Evolutionary conservation across 2,329 filamentous ascomycete species (phyloP), one percentile per base, ranked within the genome.

Genomic region (Hypoxylon sp.): DNA sequence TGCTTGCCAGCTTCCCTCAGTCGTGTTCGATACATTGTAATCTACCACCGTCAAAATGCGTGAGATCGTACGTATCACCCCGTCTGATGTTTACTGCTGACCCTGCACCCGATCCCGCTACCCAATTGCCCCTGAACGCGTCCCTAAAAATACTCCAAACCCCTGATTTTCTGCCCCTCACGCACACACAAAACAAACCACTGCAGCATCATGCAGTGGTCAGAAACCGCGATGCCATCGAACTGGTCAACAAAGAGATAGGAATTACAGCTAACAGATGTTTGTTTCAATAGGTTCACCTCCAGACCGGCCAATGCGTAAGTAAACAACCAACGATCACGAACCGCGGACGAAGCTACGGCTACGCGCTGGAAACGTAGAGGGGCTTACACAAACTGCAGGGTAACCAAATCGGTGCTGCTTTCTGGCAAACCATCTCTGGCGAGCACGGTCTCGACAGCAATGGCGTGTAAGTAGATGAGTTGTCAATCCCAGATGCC

Each of bases 381-480:
- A 63, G 60, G 68, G 60, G 65, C 72, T 72, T 66, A 75, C 70
- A 86, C 79, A 64, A 72, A 73, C 78, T 69, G 77, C 79, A 98
- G 95, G 96, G 96, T 90, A 99, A 99, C 92, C 96, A 99, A 93
- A 97, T 98, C 79, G 96, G 96, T 95, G 96, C 96, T 88, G 96
- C 96, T 86, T 99, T 99, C 90, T 99, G 96, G 92, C 92, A 94
- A 84, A 92, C 87, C 80, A 94, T 94, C 82, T 93, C 92, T 80
- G 90, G 91, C 84, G 92, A 94, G 89, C 96, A 99, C 84, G 96
- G 96, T 80, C 94, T 99, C 81, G 96, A 99, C 86, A 93, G 92
- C 86, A 93, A 93, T 84, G 95, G 95, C 86, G 92, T 98, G 92
- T 95, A 91, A 83, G 92, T 91, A 59, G 68, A 50, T 59, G 7